Evolutionary conservation across 768 basidiomycete species (phyloP).

Genomic region (Lyophyllum semitale): DNA sequence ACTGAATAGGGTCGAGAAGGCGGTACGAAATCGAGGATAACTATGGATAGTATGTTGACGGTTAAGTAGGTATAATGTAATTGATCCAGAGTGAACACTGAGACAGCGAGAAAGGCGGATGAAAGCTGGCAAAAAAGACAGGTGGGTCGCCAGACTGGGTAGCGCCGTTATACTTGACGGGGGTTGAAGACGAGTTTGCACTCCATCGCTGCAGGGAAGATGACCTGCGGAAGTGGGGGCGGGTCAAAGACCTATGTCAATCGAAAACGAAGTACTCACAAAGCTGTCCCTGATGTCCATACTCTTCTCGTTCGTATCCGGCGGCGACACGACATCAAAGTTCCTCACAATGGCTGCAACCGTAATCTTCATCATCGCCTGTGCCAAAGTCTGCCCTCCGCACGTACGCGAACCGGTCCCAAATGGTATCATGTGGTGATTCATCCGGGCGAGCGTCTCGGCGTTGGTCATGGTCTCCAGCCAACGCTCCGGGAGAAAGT

Average conservation of each 20-base stretch:
- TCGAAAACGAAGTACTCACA: slow-evolving; percentile 42
- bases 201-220: slow-evolving; percentile 76
- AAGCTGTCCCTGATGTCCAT: slow-evolving; percentile 86
- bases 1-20: too few relatives aligned
- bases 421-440: slow-evolving; percentile 76
- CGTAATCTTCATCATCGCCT: slow-evolving; percentile 63
- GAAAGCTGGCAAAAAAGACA: neutral
- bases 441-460: slow-evolving; percentile 58
- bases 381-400: slow-evolving; percentile 76
- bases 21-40: slow-evolving; percentile 7
- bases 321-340: slow-evolving; percentile 65
- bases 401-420: slow-evolving; percentile 75
- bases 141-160: slow-evolving; percentile 18
- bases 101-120: neutral
- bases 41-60: slow-evolving; percentile 12
- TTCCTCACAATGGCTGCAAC: slow-evolving; percentile 63
- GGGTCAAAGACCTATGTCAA: neutral
- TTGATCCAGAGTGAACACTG: too few relatives aligned
- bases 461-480: slow-evolving; percentile 46
- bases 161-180: slow-evolving; percentile 38
- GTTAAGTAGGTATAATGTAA: slow-evolving; percentile 8
- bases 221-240: slow-evolving; percentile 51
- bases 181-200: slow-evolving; percentile 72
- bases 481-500: slow-evolving; percentile 82
- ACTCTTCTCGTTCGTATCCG: slow-evolving; percentile 70